These are phyloP conservation scores for Setaria italica DNA, from an alignment of 202 grass and related monocot species.

Conservation along the genomic window DNA sequence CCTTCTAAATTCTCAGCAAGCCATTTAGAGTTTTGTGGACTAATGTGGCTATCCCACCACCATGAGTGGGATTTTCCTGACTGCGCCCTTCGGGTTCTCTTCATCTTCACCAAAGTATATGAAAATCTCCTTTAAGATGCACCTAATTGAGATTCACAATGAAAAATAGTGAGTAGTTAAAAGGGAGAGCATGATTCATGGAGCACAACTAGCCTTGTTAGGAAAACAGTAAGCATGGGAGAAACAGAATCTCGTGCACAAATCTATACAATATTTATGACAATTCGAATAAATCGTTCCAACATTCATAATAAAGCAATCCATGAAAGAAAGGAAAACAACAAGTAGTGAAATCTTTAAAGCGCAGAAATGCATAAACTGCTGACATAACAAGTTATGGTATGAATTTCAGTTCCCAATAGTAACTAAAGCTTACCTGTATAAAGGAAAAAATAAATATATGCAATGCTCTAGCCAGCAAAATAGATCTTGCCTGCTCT, in stretches of 20 bases:
- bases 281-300: background rate
- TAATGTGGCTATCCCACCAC: constrained; percentile 94
- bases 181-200: constrained; percentile 23
- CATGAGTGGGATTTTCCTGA: constrained; percentile 70
- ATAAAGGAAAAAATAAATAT: constrained; percentile 1
- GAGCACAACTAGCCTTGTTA: constrained; percentile 21
- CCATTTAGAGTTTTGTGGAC: constrained; percentile 80
- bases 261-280: constrained; percentile 6
- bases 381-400: constrained; percentile 18
- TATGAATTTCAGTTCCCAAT: background rate
- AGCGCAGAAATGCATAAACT: background rate
- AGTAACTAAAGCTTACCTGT: constrained; percentile 4
- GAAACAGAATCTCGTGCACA: background rate
- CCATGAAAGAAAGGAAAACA: background rate
- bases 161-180: constrained; percentile 31
- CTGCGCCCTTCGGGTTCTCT: constrained; percentile 52
- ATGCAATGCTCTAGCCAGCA: constrained; percentile 11
- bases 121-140: constrained; percentile 36
- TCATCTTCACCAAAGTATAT: constrained; percentile 56
- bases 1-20: constrained; percentile 85
- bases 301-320: constrained; percentile 33
- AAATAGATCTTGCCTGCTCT: constrained; percentile 8
- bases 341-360: background rate
- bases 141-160: constrained; percentile 41
- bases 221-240: background rate